Base-by-base conservation (phyloP, 1,139 yeast species). In the Kurtzmaniella quercitrusa region DNA sequence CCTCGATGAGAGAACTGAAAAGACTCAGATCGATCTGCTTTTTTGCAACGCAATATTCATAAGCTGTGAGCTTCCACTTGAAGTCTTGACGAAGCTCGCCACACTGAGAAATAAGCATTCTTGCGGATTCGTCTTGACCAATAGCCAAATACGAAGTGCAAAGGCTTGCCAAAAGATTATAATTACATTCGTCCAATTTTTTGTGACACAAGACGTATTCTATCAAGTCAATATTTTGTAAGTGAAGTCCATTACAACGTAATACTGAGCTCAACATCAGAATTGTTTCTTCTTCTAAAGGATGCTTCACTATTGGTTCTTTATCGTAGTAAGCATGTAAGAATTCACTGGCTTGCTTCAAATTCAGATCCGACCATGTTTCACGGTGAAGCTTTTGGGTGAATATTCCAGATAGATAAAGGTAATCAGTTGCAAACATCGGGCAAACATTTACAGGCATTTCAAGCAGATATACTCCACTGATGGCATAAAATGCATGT, bases 11-110 rank as follows among this genome's bases (percentile, higher is more conserved):
- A 12, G 23, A 3, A 19, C 9, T 11, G n/a, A 20, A 19, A n/a
- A 34, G 2, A n/a, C n/a, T 34, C n/a, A 16, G 64, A 22, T 51
- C 47, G 1, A 42, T 37, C 1, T 41, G 17, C 38, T 58, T 57
- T 4, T 45, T 45, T 1, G 42, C 32, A 2, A 66, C 38, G 23
- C 49, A 53, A 36, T 55, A 59, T 16, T 64, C 59, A 15, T 68
- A 52, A 48, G 68, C 76, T 7, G 57, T 43, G 21, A 71, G 41
- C 45, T 68, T 69, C 57, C 64, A 63, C 7, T 47, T 40, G 32
- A 61, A 36, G 15, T 56, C 20, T 46, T 20, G 55, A 35, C 2
- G 47, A 40, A 26, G 20, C 40, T 22, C 4, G 37, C 12, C 17
- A 15, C 8, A 35, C 19, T 16, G 18, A 36, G 16, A 11, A 3